Evolutionary conservation across 1,284 basidiomycete species (phyloP).

Genomic region (Sparassis latifolia): DNA sequence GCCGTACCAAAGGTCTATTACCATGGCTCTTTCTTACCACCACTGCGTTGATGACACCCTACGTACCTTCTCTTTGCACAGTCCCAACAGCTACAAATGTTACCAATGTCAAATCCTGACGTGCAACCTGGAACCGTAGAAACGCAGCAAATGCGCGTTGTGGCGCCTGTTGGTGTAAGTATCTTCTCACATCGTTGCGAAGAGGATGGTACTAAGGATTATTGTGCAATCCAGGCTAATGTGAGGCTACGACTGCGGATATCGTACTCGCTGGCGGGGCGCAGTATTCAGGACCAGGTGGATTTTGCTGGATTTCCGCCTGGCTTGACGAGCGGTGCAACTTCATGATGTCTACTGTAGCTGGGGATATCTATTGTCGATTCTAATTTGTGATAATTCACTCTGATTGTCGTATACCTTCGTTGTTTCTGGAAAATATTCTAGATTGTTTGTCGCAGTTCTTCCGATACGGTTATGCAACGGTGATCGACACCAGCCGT

Average conservation of each 20-base stretch:
- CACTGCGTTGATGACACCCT: neutral
- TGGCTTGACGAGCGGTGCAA: constrained; percentile 47
- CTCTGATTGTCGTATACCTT: no score
- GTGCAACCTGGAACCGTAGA: constrained; percentile 77
- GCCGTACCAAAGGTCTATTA: constrained; percentile 87
- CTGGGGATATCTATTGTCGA: constrained; percentile 8
- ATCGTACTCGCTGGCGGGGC: constrained; percentile 65
- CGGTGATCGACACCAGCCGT: no score
- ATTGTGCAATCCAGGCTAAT: constrained; percentile 49
- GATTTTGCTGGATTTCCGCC: constrained; percentile 91
- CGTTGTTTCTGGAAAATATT: no score
- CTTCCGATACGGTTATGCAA: no score
- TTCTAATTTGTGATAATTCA: no score
- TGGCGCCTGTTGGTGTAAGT: constrained; percentile 84
- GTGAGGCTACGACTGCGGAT: constrained; percentile 85
- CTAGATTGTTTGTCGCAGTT: no score
- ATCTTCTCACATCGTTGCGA: neutral
- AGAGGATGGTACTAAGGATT: neutral
- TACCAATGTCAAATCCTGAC: constrained; percentile 88
- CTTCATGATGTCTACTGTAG: constrained; percentile 13
- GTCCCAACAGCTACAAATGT: constrained; percentile 98
- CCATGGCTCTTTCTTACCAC: neutral
- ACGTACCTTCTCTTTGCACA: constrained; percentile 26
- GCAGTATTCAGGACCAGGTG: constrained; percentile 83
- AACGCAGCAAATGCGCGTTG: constrained; percentile 92